A percentile compares a stretch with the other conserved stretches of the same genome.
These are phyloP conservation scores for Sporothrix inflata DNA, from an alignment of 2,329 filamentous ascomycete genomes.

Conservation along the genomic window DNA sequence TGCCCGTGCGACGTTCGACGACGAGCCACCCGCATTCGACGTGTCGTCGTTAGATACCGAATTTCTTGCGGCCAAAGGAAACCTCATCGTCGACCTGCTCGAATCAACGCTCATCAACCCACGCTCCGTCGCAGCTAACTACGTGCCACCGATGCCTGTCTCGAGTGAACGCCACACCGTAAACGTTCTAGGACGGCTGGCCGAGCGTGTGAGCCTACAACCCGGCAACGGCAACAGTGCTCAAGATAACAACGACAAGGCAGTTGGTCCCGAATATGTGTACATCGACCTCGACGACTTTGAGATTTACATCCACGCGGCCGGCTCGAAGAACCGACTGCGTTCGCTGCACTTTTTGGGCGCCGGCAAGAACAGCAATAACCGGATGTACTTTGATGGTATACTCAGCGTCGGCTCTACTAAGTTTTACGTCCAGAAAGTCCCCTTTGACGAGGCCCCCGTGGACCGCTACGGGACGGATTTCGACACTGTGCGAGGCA, in stretches of 20 bases:
- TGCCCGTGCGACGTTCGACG: not conserved
- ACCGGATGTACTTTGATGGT: constrained; percentile 62
- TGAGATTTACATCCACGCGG: constrained; percentile 54
- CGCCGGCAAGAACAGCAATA: constrained; percentile 41
- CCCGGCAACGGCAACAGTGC: constrained; percentile 36
- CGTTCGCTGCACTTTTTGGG: constrained; percentile 58
- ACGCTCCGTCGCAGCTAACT: constrained; percentile 36
- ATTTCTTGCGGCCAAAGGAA: not conserved
- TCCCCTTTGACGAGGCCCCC: constrained; percentile 62
- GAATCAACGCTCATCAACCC: constrained; percentile 38
- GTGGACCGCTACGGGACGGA: constrained; percentile 67
- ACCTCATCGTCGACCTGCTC: constrained; percentile 35
- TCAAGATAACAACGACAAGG: constrained; percentile 23
- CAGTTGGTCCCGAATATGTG: constrained; percentile 39
- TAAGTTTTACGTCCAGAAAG: constrained; percentile 55
- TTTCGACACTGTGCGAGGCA: constrained; percentile 51
- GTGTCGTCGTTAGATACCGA: not conserved
- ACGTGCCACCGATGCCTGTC: constrained; percentile 20
- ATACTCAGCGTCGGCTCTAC: constrained; percentile 50
- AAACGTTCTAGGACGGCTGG: constrained; percentile 32
- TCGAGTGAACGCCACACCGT: not conserved
- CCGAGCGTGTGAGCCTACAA: constrained; percentile 17
- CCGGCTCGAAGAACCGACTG: constrained; percentile 52
- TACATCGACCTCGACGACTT: constrained; percentile 63
- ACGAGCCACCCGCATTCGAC: not conserved